Percentiles rank a stretch among this genome's conserved stretches.
These are phyloP conservation scores for Colletotrichum sp. DNA, from an alignment of 2,329 filamentous ascomycete genomes.

Conservation along the genomic window DNA sequence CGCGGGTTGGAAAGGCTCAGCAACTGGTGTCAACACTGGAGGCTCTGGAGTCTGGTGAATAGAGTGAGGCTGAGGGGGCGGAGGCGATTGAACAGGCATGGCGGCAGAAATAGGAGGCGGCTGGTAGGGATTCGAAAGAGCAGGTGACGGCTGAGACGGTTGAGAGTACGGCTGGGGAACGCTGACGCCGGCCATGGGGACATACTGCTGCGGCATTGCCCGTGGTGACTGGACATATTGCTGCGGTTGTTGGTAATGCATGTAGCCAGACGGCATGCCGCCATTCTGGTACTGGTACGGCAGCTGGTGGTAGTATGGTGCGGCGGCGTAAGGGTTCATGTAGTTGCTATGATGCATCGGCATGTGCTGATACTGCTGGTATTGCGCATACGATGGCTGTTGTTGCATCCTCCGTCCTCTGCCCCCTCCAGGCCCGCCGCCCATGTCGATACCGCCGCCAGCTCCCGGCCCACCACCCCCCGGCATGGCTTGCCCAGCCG, in stretches of 20 bases:
- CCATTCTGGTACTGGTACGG: conserved; percentile 65
- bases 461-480: conserved; percentile 36
- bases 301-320: conserved; percentile 55
- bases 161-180: conserved; percentile 52
- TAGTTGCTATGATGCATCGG: conserved; percentile 54
- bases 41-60: conserved; percentile 16
- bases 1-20: not conserved
- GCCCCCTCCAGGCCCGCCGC: conserved; percentile 32
- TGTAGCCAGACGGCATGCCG: conserved; percentile 51
- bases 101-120: conserved; percentile 50
- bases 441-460: conserved; percentile 33
- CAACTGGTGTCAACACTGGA: conserved; percentile 8
- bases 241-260: conserved; percentile 47
- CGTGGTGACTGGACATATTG: conserved; percentile 54
- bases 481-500: conserved; percentile 73
- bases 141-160: conserved; percentile 56
- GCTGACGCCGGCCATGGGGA: conserved; percentile 54
- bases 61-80: conserved; percentile 37
- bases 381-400: conserved; percentile 38
- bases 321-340: conserved; percentile 52
- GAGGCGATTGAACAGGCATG: conserved; percentile 54
- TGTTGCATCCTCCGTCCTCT: conserved; percentile 42
- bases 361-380: conserved; percentile 26
- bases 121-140: conserved; percentile 62
- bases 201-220: conserved; percentile 56